A percentile compares a stretch with the other conserved stretches of the same genome.
phyloP scores from a whole-genome alignment of 2,329 filamentous ascomycete species.

The Akanthomyces dipterigenus region DNA sequence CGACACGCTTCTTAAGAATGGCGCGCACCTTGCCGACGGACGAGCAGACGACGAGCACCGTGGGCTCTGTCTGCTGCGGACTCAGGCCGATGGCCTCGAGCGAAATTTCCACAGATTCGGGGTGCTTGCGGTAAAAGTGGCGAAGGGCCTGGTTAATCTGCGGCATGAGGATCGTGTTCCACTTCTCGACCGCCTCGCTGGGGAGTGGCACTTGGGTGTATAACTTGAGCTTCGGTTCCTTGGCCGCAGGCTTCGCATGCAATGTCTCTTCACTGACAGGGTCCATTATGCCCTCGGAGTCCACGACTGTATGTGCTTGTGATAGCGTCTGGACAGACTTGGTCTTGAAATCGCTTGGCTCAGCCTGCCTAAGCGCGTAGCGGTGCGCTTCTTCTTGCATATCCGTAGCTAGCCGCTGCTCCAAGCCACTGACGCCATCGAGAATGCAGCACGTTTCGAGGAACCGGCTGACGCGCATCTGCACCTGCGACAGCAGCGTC shows the following conservation, averaged over 20 bases:
- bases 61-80: slow-evolving; percentile 58
- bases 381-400: slow-evolving; percentile 22
- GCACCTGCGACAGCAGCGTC: slow-evolving; percentile 45
- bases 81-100: slow-evolving; percentile 68
- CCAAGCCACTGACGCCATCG: slow-evolving; percentile 51
- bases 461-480: slow-evolving; percentile 49
- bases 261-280: neutral
- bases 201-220: slow-evolving; percentile 54
- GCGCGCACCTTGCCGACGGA: slow-evolving; percentile 67
- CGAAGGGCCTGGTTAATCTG: slow-evolving; percentile 66
- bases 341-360: neutral
- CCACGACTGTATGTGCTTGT: neutral
- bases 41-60: slow-evolving; percentile 69
- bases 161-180: slow-evolving; percentile 65
- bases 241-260: neutral
- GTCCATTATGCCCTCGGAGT: neutral
- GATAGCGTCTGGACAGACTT: neutral
- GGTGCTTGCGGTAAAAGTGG: slow-evolving; percentile 64
- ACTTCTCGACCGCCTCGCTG: slow-evolving; percentile 59
- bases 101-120: slow-evolving; percentile 72
- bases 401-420: slow-evolving; percentile 46
- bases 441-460: slow-evolving; percentile 55
- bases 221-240: slow-evolving; percentile 43
- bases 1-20: slow-evolving; percentile 63
- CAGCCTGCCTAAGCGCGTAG: neutral